Base-by-base conservation (phyloP, 78 protist species). In the Dictyostelium intermedium region DNA sequence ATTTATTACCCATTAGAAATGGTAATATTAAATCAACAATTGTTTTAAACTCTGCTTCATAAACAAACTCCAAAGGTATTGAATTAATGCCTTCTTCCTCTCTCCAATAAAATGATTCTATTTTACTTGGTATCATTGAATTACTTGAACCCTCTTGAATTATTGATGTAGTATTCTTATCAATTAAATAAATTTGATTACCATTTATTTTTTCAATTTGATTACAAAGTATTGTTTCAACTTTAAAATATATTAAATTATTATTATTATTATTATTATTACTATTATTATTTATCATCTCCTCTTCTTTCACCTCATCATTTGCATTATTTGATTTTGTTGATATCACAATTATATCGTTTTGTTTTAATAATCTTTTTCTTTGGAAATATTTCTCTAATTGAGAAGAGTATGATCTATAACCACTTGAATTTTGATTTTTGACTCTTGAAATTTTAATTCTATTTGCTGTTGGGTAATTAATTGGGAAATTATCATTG, bases 111-210 rank as follows among this genome's bases (percentile, higher is more conserved):
- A 74, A 79, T 35, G 91, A 92, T 13, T 92, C 32, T 7, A 73
- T 61, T 30, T 63, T 73, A 50, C 18, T 14, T 50, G 96, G 96
- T 50, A 92, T 18, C n/a, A 74, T 43, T 25, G 96, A 92, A 14
- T 84, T 82, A 50, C 81, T 41, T 25, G 96, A 60, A 56, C 96
- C 96, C 8, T 92, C 96, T 84, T 92, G 96, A 41, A 92, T 85
- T 27, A 92, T 73, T 20, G 96, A 83, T n/a, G 84, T 84, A 18
- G 30, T 41, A 3, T 25, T 18, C 13, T 60, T 63, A 60, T 92
- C 96, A 7, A 92, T 50, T 9, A 84, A 20, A 80, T 43, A 85
- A 27, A 81, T 23, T 45, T 47, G 73, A 37, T 60, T 81, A 30
- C 39, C 37, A 60, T 82, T 87, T 10, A 16, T 32, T 30, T 43